Percentiles rank a stretch among this genome's conserved stretches.
These are phyloP conservation scores for Coniella vitis DNA, from an alignment of 2,329 filamentous ascomycete species.

Conservation along the genomic window DNA sequence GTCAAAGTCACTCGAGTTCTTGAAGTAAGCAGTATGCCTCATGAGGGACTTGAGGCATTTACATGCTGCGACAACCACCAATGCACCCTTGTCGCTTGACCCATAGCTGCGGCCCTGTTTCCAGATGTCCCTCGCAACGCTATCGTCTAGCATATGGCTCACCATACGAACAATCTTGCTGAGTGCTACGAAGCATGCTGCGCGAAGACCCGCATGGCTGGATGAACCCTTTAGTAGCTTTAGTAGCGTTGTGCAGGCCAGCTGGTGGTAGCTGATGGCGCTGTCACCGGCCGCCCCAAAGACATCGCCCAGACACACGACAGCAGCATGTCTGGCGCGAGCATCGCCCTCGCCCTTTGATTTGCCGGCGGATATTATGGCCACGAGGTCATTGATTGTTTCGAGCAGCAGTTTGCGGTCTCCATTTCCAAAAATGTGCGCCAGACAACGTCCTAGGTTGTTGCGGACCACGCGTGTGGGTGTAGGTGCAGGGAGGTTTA, in stretches of 20 bases:
- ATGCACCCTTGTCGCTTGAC: constrained; percentile 70
- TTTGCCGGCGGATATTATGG: constrained; percentile 67
- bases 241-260: constrained; percentile 64
- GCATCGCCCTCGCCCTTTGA: constrained; percentile 67
- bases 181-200: constrained; percentile 67
- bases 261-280: constrained; percentile 72
- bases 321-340: constrained; percentile 78
- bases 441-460: constrained; percentile 78
- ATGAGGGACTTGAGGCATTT: constrained; percentile 70
- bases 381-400: constrained; percentile 81
- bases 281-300: constrained; percentile 93
- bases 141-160: constrained; percentile 72
- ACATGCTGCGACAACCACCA: constrained; percentile 74
- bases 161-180: constrained; percentile 73
- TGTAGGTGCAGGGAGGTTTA: constrained; percentile 72
- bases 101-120: constrained; percentile 78
- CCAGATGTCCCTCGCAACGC: constrained; percentile 82
- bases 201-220: constrained; percentile 74
- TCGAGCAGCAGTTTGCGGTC: constrained; percentile 91
- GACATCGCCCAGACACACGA: constrained; percentile 78
- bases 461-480: constrained; percentile 86
- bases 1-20: constrained; percentile 85
- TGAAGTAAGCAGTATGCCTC: constrained; percentile 71
- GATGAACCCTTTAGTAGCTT: constrained; percentile 75
- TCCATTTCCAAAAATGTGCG: constrained; percentile 73